phyloP scores from a whole-genome alignment of 2,329 filamentous ascomycete genomes.

The Penicillium hesseltinei region DNA sequence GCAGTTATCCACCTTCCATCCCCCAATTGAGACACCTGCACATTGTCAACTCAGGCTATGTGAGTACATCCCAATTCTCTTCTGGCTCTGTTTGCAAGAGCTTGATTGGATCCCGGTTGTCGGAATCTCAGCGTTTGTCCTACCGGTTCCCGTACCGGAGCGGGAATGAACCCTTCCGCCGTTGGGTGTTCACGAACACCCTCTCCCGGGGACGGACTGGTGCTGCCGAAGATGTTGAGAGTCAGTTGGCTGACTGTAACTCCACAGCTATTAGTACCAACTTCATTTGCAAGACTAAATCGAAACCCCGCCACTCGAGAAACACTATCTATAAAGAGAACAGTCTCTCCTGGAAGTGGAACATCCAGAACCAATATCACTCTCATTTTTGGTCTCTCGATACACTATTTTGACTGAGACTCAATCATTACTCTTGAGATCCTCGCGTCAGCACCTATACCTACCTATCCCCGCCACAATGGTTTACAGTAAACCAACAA shows the following conservation, averaged over 20 bases:
- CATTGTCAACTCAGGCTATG: conserved; percentile 4
- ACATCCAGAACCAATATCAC: background rate
- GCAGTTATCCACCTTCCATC: conserved; percentile 18
- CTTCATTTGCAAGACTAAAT: background rate
- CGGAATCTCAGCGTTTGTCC: conserved; percentile 5
- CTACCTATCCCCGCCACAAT: conserved; percentile 17
- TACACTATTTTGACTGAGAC: background rate
- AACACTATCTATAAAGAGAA: conserved; percentile 11
- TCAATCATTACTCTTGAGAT: background rate
- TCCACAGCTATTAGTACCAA: background rate
- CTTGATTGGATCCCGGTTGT: conserved; percentile 18
- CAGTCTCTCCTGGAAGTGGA: background rate
- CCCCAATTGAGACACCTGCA: conserved; percentile 8
- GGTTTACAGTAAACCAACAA: conserved; percentile 30
- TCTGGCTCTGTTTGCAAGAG: conserved; percentile 10
- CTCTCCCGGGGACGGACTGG: conserved; percentile 1
- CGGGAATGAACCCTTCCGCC: background rate
- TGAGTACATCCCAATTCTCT: conserved; percentile 13
- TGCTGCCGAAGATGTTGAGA: conserved; percentile 1
- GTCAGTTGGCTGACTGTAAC: conserved; percentile 9
- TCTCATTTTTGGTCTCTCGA: background rate
- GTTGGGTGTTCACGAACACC: conserved; percentile 8
- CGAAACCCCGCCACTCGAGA: conserved; percentile 1
- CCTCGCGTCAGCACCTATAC: background rate
- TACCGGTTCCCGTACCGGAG: conserved; percentile 11